Percentiles rank a stretch among this genome's conserved stretches.
These are phyloP conservation scores for Monotropa hypopitys DNA, from an alignment of 179 eudicot species.

Conservation along the genomic window DNA sequence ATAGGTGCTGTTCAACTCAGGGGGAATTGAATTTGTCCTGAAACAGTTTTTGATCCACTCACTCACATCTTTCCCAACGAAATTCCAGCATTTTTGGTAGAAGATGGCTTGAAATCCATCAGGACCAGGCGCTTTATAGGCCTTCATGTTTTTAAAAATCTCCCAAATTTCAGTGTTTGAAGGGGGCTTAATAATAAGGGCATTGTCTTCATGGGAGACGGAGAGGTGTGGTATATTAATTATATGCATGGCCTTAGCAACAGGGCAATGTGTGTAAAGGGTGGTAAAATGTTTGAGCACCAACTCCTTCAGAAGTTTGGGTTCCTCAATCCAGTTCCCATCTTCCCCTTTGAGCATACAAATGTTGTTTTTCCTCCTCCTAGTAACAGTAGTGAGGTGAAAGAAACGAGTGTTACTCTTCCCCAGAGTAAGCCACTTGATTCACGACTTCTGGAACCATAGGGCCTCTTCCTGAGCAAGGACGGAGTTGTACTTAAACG, in stretches of 20 bases:
- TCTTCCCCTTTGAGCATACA: not conserved
- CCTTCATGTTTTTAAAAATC: too few relatives aligned
- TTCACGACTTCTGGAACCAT: not conserved
- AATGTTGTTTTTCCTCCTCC: not conserved
- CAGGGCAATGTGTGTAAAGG: too few relatives aligned
- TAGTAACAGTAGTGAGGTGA: not conserved
- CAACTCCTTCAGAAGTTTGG: not conserved
- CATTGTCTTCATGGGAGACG: not conserved
- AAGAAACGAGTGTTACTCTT: not conserved
- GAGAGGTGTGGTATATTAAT: too few relatives aligned
- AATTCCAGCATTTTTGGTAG: not conserved
- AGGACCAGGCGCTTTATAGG: not conserved
- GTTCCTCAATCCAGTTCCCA: not conserved
- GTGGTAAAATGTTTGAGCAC: too few relatives aligned
- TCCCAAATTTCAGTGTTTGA: not conserved
- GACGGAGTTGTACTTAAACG: too few relatives aligned
- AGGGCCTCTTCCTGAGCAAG: not conserved
- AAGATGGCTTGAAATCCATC: not conserved
- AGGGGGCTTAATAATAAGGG: too few relatives aligned
- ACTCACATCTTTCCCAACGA: not conserved
- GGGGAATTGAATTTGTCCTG: not conserved
- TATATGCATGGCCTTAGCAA: too few relatives aligned
- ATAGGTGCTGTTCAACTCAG: not conserved
- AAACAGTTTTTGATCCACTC: not conserved
- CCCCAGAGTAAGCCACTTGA: not conserved